Percentiles rank a stretch among this genome's conserved stretches.
Conservation (phyloP, 176 grass and related monocot genomes). For the Puya raimondii region DNA sequence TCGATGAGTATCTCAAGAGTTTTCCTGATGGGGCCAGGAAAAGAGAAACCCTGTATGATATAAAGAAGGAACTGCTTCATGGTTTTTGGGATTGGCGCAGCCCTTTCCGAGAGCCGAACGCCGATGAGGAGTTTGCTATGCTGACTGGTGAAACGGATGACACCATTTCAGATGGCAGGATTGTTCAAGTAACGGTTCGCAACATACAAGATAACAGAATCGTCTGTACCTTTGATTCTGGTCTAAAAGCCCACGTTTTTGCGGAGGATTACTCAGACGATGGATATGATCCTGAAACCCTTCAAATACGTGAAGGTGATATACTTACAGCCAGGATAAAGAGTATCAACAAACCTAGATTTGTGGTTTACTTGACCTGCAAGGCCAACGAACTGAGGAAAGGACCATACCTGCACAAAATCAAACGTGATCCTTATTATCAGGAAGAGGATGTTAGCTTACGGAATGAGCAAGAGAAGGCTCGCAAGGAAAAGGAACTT, state of each 20-base stretch:
- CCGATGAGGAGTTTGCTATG: slow-evolving; percentile 90
- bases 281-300: slow-evolving; percentile 40
- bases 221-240: slow-evolving; percentile 88
- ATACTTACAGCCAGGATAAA: slow-evolving; percentile 87
- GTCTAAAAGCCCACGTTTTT: slow-evolving; percentile 78
- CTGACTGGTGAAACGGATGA: slow-evolving; percentile 95
- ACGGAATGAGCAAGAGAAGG: slow-evolving; percentile 51
- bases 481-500: slow-evolving; percentile 64
- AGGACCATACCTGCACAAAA: slow-evolving; percentile 31
- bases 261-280: slow-evolving; percentile 80
- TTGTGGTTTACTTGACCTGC: slow-evolving; percentile 68
- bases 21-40: slow-evolving; percentile 49
- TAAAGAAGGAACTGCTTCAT: slow-evolving; percentile 38
- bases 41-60: slow-evolving; percentile 45
- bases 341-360: slow-evolving; percentile 71
- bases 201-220: slow-evolving; percentile 69
- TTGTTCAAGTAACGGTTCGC: slow-evolving; percentile 89
- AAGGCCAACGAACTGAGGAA: slow-evolving; percentile 59
- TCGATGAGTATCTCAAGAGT: slow-evolving; percentile 62
- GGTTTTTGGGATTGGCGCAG: slow-evolving; percentile 67
- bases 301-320: slow-evolving; percentile 72
- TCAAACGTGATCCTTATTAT: slow-evolving; percentile 71
- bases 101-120: slow-evolving; percentile 53
- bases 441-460: slow-evolving; percentile 34
- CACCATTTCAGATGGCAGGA: slow-evolving; percentile 83